phyloP scores from a whole-genome alignment of 768 basidiomycete species.

The Mycena vitilis region DNA sequence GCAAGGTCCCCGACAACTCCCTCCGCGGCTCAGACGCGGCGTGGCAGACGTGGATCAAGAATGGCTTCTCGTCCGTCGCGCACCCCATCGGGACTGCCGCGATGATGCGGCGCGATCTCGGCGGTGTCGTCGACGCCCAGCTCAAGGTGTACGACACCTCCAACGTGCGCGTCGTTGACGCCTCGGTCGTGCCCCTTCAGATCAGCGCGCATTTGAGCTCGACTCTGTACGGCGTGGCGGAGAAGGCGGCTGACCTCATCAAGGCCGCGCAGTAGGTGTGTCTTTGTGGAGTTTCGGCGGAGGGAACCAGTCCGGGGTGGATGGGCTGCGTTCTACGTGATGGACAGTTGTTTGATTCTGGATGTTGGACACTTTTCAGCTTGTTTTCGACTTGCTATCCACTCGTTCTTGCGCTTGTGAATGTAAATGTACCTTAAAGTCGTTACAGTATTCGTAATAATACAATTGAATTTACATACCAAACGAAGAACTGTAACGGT shows the following conservation, averaged over 20 bases:
- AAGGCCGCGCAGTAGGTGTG: conserved; percentile 48
- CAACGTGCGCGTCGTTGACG: conserved; percentile 66
- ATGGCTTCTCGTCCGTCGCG: conserved; percentile 56
- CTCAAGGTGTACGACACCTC: conserved; percentile 59
- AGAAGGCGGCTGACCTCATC: conserved; percentile 65
- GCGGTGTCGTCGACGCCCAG: conserved; percentile 60
- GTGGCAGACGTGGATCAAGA: conserved; percentile 60
- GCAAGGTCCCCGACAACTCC: conserved; percentile 54
- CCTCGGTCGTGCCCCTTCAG: conserved; percentile 60
- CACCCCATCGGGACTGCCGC: conserved; percentile 63
- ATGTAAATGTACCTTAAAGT: neutral
- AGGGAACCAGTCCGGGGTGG: too few relatives aligned
- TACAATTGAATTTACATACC: neutral
- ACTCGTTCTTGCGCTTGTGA: neutral
- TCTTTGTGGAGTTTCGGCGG: neutral
- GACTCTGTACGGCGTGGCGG: conserved; percentile 66
- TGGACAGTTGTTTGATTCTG: neutral
- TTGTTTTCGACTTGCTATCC: conserved; percentile 16
- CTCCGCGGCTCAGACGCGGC: conserved; percentile 56
- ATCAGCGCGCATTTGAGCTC: conserved; percentile 59
- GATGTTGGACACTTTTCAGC: conserved; percentile 10
- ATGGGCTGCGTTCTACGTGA: neutral
- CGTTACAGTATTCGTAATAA: neutral
- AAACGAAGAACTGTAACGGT: too few relatives aligned
- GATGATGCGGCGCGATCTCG: conserved; percentile 53